Evolutionary conservation across 83 land plant genomes (phyloP).

Genomic region (Diphasiastrum complanatum): DNA sequence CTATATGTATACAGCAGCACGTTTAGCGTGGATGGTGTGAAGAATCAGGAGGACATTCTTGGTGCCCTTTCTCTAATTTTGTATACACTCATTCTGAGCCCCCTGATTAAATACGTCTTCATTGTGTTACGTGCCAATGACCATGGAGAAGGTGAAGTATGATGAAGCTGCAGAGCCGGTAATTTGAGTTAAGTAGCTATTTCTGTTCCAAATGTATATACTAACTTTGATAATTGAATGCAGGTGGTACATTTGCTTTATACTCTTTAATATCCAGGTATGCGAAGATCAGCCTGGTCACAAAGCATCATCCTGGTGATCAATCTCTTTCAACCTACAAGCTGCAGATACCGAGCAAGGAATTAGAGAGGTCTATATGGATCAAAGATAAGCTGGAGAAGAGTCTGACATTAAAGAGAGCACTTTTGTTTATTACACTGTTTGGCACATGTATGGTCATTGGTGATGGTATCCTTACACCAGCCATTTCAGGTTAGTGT

Average conservation of each 20-base stretch:
- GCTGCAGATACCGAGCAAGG: slow-evolving; percentile 11
- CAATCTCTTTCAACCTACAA: slow-evolving; percentile 45
- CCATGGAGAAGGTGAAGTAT: slow-evolving; percentile 26
- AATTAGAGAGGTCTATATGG: not conserved
- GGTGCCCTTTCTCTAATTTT: slow-evolving; percentile 32
- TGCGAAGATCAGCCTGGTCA: slow-evolving; percentile 49
- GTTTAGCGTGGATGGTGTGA: slow-evolving; percentile 4
- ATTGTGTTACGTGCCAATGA: slow-evolving; percentile 24
- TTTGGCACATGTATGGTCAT: slow-evolving; percentile 17
- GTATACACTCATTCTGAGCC: slow-evolving; percentile 25
- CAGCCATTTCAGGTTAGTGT: slow-evolving; percentile 9
- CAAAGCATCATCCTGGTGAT: slow-evolving; percentile 42
- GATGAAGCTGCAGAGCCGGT: not conserved
- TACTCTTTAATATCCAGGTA: slow-evolving; percentile 63
- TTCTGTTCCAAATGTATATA: not conserved
- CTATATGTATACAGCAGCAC: slow-evolving; percentile 24
- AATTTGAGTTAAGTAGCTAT: not conserved
- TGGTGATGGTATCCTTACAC: slow-evolving; percentile 13
- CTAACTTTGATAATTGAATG: not conserved
- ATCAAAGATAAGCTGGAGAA: not conserved
- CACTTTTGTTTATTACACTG: slow-evolving; percentile 8
- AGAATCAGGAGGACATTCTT: slow-evolving; percentile 16
- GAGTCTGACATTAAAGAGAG: not conserved
- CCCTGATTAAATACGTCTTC: slow-evolving; percentile 21
- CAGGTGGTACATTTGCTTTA: slow-evolving; percentile 82